Base-by-base conservation (phyloP, 1,139 yeast species). In the Scheffersomyces segobiensis region DNA sequence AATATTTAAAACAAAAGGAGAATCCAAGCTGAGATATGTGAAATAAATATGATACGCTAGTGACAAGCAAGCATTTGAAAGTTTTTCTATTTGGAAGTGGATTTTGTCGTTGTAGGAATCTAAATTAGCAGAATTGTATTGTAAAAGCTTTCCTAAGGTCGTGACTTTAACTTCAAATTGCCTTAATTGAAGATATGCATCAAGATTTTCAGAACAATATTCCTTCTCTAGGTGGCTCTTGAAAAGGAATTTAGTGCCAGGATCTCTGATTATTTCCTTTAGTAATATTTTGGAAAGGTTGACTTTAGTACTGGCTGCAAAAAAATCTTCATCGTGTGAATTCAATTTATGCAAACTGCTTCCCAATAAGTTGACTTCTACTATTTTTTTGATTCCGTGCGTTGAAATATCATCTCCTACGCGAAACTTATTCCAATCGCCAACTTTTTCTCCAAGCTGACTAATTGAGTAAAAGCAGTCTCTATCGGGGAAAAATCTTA, bases 201-300 rank as follows among this genome's bases (percentile, higher is more conserved):
- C 87, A 21, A 92, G 73, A 65, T 91, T 92, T 68, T 93, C 98
- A 4, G 82, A 83, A 69, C 97, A 91, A 60, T 80, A 82, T 57
- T 87, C 89, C 19, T 79, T 80, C 53, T 81, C 85, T 56, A 93
- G 73, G 68, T 90, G 92, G 24, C 78, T 77, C 57, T 85, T 80
- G 71, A 93, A 92, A 14, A 92, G 74, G 62, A 86, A 83, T 55
- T 88, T 79, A 74, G 89, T 74, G 0, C 97, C 98, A 0, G 98
- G 97, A 67, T 93, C 98, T 3, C 74, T 73, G 18, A 93, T 69
- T 3, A 90, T 80, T 12, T 78, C 77, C 49, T 77, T 73, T 48
- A 91, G 72, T 6, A 48, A 26, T 6, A 24, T 48, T 14, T 24
- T 48, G 19, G 50, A 20, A 14, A 20, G 21, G 18, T 48, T 48